Base-by-base conservation (phyloP, 1,284 basidiomycete species). In the Uromyces viciae-fabae region DNA sequence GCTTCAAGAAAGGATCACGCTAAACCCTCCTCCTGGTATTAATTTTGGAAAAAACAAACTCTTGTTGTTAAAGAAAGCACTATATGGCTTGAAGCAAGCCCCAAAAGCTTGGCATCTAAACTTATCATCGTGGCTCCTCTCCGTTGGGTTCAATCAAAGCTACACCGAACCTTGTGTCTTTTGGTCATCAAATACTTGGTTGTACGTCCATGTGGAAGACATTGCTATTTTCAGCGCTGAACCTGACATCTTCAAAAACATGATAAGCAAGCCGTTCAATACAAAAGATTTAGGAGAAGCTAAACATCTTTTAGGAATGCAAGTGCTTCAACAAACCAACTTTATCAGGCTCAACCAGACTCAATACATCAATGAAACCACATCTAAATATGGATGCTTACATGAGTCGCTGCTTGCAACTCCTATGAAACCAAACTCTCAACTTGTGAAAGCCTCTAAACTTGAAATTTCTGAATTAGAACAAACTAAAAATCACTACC, bases 71-170 rank as follows among this genome's bases (percentile, higher is more conserved):
- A 7, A 40, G 25, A 68, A 68, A 42, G 36, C 64, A 36, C 42
- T 68, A 36, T 68, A 68, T 43, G 64, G 64, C 22, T 43, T 68
- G 17, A 68, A 68, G 25, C 64, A 68, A n/a, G 64, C 64, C 5
- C 42, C 64, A n/a, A 42, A 42, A 31, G 64, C 38, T 8, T 68
- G 64, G 64, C 42, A 68, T 43, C 19, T 42, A 3, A 40, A 28
- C 9, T 28, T 68, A n/a, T 68, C 64, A 14, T 42, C 14, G 17
- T 68, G 64, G 64, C 64, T 68, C n/a, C 36, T 68, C 5, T 68
- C 64, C 5, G 42, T 43, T 31, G 62, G 62, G 25, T 66, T 66
- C 36, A 33, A 40, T 19, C 8, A 33, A 11, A 33, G 25, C 25
- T 43, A 42, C n/a, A 38, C 36, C 38, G 36, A 68, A 19, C 64